Percentiles rank a stretch among this genome's conserved stretches.
Conservation (phyloP, 441 rosid species). For the Adansonia gregorii region DNA sequence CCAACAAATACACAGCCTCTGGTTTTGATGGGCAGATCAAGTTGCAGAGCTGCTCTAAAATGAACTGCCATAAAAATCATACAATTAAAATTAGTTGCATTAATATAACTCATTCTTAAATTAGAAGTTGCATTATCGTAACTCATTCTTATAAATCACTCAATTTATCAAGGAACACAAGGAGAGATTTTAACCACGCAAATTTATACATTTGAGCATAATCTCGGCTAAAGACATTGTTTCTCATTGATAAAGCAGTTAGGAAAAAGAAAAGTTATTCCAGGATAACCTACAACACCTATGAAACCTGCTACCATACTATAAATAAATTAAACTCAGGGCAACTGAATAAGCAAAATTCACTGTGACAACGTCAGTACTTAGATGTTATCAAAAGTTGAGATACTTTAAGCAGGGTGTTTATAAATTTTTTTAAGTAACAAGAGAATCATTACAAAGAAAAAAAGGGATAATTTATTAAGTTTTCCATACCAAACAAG, state of each 20-base stretch:
- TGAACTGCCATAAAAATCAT: conserved; percentile 66
- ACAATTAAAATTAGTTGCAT: conserved; percentile 38
- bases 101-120: conserved; percentile 5
- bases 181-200: background rate
- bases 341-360: background rate
- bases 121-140: conserved; percentile 18
- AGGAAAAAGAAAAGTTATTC: background rate
- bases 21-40: conserved; percentile 99
- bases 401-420: background rate
- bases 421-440: background rate
- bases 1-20: conserved; percentile 83
- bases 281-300: background rate
- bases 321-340: background rate
- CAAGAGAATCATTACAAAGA: background rate
- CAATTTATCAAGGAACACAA: background rate
- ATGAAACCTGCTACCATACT: background rate
- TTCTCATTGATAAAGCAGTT: background rate
- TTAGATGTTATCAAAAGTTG: background rate
- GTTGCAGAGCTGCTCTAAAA: conserved; percentile 99
- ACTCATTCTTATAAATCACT: background rate
- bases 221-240: background rate
- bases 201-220: background rate
- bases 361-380: background rate
- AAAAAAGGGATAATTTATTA: conserved; percentile 3
- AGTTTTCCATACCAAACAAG: conserved; percentile 75